A percentile compares a stretch with the other conserved stretches of the same genome.
Conservation (phyloP, 1,284 basidiomycete genomes). For the Pascua guehoae region DNA sequence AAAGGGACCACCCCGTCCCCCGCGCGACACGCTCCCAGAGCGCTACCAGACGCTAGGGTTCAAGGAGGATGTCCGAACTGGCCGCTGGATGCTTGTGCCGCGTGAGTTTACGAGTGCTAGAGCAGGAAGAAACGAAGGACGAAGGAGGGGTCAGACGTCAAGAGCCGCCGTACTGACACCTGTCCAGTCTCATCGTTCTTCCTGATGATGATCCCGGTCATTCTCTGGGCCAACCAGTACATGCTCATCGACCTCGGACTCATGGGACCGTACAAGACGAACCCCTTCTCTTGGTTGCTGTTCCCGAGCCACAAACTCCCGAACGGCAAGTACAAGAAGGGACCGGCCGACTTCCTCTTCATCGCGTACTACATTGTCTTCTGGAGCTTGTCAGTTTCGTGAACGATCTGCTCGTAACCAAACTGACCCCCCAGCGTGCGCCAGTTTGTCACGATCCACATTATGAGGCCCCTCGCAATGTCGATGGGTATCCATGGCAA, state of each 20-base stretch:
- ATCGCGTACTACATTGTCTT: slow-evolving; percentile 83
- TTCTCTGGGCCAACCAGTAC: slow-evolving; percentile 72
- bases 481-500: slow-evolving; percentile 61
- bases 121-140: too few relatives aligned
- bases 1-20: slow-evolving; percentile 19
- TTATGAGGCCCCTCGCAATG: slow-evolving; percentile 68
- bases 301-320: slow-evolving; percentile 69
- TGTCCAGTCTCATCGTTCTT: slow-evolving; percentile 65
- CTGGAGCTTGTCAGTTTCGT: slow-evolving; percentile 65
- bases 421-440: slow-evolving; percentile 55
- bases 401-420: neutral
- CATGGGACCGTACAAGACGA: slow-evolving; percentile 54
- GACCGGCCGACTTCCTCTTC: slow-evolving; percentile 75
- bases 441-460: slow-evolving; percentile 67
- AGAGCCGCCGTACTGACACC: neutral
- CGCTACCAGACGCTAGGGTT: slow-evolving; percentile 48
- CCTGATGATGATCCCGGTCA: slow-evolving; percentile 66
- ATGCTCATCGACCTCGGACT: slow-evolving; percentile 45
- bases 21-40: slow-evolving; percentile 23
- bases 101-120: too few relatives aligned
- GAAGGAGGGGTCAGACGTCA: too few relatives aligned
- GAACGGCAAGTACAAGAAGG: slow-evolving; percentile 65
- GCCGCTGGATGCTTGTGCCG: slow-evolving; percentile 72
- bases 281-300: slow-evolving; percentile 73
- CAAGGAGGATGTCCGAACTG: slow-evolving; percentile 54